phyloP scores from a whole-genome alignment of 2,329 filamentous ascomycete genomes.

The Ceratocystiopsis brevicomis region DNA sequence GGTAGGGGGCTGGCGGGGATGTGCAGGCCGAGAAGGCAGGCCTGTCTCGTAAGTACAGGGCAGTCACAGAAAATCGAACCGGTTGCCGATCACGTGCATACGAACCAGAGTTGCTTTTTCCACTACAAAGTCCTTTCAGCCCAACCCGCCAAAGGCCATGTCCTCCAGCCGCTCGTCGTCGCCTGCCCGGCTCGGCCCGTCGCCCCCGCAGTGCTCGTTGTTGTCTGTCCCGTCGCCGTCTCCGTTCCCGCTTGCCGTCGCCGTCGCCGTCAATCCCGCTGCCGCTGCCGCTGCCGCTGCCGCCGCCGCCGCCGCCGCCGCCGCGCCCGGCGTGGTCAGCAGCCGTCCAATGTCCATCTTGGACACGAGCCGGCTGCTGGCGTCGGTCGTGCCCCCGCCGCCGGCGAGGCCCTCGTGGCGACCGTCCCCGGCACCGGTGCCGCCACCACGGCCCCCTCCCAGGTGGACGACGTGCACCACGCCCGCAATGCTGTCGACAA shows the following conservation, averaged over 20 bases:
- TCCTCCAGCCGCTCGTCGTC: slow-evolving; percentile 9
- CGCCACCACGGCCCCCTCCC: no score
- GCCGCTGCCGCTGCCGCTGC: neutral
- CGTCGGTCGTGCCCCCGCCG: neutral
- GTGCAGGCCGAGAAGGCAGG: neutral
- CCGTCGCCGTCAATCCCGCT: no score
- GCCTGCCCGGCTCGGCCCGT: neutral
- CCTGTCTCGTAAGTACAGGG: slow-evolving; percentile 6
- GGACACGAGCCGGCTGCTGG: slow-evolving; percentile 7
- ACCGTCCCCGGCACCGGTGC: no score
- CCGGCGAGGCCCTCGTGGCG: no score
- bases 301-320: neutral
- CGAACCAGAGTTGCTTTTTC: no score
- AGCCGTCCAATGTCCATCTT: slow-evolving; percentile 10
- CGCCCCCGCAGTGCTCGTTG: no score
- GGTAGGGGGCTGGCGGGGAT: slow-evolving; percentile 26
- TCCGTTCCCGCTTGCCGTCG: no score
- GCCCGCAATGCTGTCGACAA: no score
- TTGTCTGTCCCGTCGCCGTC: no score
- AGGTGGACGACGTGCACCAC: no score
- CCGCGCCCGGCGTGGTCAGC: slow-evolving; percentile 5
- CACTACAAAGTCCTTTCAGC: no score
- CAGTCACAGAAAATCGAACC: slow-evolving; percentile 1
- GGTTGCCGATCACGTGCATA: neutral
- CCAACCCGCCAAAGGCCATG: slow-evolving; percentile 5